Base-by-base conservation (phyloP, 768 basidiomycete species). In the Termitomyces bulborhizus region DNA sequence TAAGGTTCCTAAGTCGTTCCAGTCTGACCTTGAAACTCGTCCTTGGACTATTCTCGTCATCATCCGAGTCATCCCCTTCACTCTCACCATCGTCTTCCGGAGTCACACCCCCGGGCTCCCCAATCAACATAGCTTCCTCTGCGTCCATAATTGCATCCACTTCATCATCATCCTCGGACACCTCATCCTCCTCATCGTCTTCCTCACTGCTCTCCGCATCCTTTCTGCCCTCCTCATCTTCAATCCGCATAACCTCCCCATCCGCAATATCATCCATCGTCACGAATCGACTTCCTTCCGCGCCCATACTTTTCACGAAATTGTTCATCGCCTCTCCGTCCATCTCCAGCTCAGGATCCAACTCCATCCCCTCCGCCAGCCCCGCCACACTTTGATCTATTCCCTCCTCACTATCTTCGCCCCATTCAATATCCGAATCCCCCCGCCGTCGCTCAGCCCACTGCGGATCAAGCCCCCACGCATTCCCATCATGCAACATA, bases 201-300 rank as follows among this genome's bases (percentile, higher is more conserved):
- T 85, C 83, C 60, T 86, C 84, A 31, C 59, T 64, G 53, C 62
- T 64, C 0, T 65, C 71, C 4, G 64, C 78, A 54, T 84, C 83
- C 60, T 85, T 83, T 59, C 65, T 64, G 85, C 43, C 78, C 59
- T 66, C 78, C 58, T 66, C 68, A 54, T 73, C 74, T 51, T 81
- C 79, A 3, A 70, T 70, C 68, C 89, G 90, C 62, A 85, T 84
- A 1, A 77, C 72, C 18, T 69, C 61, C 1, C 70, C 76, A 65
- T 86, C 85, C 45, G 71, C 77, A 21, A 89, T 62, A 68, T 91
- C 88, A 62, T 84, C 86, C 69, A 84, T 82, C n/a, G 84, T 85
- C 45, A 79, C 68, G 57, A 77, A 76, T 53, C 51, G 53, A 24
- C 47, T 50, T 13, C 56, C 65, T 53, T 46, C 65, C 21, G 31